These are phyloP conservation scores for Dendrobium officinale DNA, from an alignment of 106 monocot genomes.

Conservation along the genomic window DNA sequence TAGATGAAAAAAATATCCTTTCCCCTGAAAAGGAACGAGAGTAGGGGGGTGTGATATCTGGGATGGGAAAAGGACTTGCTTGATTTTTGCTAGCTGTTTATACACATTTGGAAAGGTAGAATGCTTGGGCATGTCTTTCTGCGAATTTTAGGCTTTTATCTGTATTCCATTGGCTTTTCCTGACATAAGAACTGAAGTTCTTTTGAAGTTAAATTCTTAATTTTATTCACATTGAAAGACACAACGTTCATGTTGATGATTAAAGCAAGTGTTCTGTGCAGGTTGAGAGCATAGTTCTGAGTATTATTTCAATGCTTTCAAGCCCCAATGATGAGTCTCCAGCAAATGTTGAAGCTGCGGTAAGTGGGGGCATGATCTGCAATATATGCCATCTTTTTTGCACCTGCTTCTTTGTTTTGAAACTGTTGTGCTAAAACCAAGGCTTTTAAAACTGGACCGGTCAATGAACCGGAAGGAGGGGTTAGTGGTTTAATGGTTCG, in stretches of 20 bases:
- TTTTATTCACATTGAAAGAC: background rate
- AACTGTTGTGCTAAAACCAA: background rate
- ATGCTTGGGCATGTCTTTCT: background rate
- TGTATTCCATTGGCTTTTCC: background rate
- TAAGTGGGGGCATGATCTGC: constrained; percentile 5
- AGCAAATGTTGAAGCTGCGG: constrained; percentile 24
- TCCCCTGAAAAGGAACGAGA: background rate
- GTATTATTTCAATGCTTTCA: constrained; percentile 26
- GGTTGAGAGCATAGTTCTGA: constrained; percentile 26
- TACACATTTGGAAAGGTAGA: background rate
- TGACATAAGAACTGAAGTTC: background rate
- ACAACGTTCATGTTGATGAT: background rate
- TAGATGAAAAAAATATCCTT: background rate
- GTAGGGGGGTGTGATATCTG: background rate
- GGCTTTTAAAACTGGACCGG: too few relatives aligned
- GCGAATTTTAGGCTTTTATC: background rate
- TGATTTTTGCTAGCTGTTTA: background rate
- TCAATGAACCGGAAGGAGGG: too few relatives aligned
- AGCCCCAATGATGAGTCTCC: constrained; percentile 25
- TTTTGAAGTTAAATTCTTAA: background rate
- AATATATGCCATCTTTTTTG: background rate
- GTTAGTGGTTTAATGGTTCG: too few relatives aligned
- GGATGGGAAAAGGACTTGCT: background rate
- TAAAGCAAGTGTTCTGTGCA: constrained; percentile 3
- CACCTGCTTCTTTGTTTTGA: background rate